Base-by-base conservation (phyloP, 345 rosid species). In the Isatis tinctoria region DNA sequence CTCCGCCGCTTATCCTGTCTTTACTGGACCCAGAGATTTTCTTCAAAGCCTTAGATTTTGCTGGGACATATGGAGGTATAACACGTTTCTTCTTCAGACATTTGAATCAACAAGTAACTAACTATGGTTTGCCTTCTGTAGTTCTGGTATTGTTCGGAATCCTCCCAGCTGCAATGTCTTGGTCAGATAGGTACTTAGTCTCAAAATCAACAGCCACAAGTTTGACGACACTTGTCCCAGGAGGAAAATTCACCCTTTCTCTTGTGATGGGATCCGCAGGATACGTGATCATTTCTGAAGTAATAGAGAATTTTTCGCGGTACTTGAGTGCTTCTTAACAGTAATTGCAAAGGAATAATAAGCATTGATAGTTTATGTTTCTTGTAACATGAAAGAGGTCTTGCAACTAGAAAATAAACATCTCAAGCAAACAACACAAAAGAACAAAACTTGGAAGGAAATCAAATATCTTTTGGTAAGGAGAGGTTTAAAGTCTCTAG, bases 61-160 rank as follows among this genome's bases (percentile, higher is more conserved):
- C 98, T 6, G 98, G 98, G 59, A 88, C 97, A 17, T 91, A 91
- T 71, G 98, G 97, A 89, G 98, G 97, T 91, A 83, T 27, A 44
- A 48, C 22, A 13, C 58, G 71, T 27, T 48, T 51, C 30, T 61
- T 58, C 74, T 48, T 64, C 20, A 37, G 37, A 64, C 26, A 8
- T 32, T 5, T 6, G 24, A 22, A 22, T 22, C 24, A 22, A 22
- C 2, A 22, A 22, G 24, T 22, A 52, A 10, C 76, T 51, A 16
- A 65, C 58, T 40, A 3, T 10, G 3, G 33, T 71, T 41, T 44
- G 1, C 52, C 61, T 43, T 57, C 11, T 72, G 62, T 71, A 93
- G 98, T 88, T 53, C 60, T 93, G 66, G 88, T 91, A 67, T 76
- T 91, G 64, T 89, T 93, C 32, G 98, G 97, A 67, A 80, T 93